Percentiles rank a stretch among this genome's conserved stretches.
Evolutionary conservation across 768 basidiomycete species (phyloP).

Genomic region (Hericium erinaceus): DNA sequence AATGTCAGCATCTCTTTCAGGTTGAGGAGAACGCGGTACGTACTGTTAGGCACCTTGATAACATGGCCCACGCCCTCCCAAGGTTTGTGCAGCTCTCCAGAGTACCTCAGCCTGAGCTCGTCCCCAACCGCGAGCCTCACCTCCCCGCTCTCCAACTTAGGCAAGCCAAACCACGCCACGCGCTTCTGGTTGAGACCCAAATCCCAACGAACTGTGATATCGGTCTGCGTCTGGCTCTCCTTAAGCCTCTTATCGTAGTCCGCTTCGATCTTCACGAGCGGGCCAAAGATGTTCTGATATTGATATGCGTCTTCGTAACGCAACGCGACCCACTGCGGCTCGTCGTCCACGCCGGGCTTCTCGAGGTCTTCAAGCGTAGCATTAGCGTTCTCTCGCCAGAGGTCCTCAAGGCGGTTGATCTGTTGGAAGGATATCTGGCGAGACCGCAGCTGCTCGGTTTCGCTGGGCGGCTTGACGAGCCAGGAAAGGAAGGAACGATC

Average conservation of each 20-base stretch:
- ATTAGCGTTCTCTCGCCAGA: slow-evolving; percentile 94
- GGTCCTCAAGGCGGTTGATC: slow-evolving; percentile 93
- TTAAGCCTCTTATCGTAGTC: slow-evolving; percentile 98
- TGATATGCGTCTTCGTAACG: slow-evolving; percentile 99
- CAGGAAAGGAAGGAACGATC: slow-evolving; percentile 98
- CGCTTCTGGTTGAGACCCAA: slow-evolving; percentile 97
- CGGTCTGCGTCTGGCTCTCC: slow-evolving; percentile 97
- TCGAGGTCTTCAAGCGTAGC: slow-evolving; percentile 96
- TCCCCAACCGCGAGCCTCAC: slow-evolving; percentile 95
- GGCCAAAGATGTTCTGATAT: slow-evolving; percentile 99
- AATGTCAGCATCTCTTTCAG: slow-evolving; percentile 1
- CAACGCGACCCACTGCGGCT: slow-evolving; percentile 83
- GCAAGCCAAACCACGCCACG: slow-evolving; percentile 95
- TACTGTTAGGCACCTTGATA: slow-evolving; percentile 98
- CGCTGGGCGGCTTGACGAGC: slow-evolving; percentile 95
- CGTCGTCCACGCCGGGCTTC: slow-evolving; percentile 95
- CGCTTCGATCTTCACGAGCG: slow-evolving; percentile 98
- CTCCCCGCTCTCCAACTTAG: slow-evolving; percentile 97
- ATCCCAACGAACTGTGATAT: slow-evolving; percentile 95
- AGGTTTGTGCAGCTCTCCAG: slow-evolving; percentile 80
- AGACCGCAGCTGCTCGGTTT: slow-evolving; percentile 91
- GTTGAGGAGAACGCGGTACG: slow-evolving; percentile 20
- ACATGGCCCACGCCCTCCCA: slow-evolving; percentile 99
- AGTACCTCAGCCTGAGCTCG: slow-evolving; percentile 83
- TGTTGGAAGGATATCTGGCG: slow-evolving; percentile 96